A percentile compares a stretch with the other conserved stretches of the same genome.
Evolutionary conservation across 2,329 filamentous ascomycete genomes (phyloP).

Genomic region (Calonectria ilicicola): DNA sequence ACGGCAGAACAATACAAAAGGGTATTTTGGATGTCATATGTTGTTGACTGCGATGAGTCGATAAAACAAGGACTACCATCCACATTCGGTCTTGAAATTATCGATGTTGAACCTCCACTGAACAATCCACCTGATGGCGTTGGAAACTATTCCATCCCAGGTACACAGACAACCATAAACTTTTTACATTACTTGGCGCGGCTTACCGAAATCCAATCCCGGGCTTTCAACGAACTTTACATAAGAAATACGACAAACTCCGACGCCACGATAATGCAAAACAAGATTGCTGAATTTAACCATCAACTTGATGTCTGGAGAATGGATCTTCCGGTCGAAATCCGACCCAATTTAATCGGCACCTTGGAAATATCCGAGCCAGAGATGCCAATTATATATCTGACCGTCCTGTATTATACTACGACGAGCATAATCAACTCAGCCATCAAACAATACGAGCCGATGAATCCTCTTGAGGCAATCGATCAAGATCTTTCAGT

Average conservation of each 20-base stretch:
- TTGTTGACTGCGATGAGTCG: not conserved
- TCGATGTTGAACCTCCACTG: not conserved
- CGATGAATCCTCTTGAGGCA: not conserved
- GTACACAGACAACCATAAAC: not conserved
- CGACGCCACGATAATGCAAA: not conserved
- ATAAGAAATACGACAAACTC: too few relatives aligned
- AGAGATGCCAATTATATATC: not conserved
- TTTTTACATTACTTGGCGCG: not conserved
- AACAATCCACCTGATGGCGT: not conserved
- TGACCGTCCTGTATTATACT: not conserved
- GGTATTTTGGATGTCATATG: not conserved
- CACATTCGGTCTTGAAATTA: not conserved
- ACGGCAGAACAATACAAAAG: not conserved
- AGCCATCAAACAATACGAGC: not conserved
- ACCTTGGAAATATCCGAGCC: not conserved
- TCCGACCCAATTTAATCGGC: not conserved
- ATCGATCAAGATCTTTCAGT: not conserved
- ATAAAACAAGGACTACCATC: not conserved
- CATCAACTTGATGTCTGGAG: not conserved
- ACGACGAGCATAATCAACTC: not conserved
- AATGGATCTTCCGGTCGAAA: not conserved
- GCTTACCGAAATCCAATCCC: not conserved
- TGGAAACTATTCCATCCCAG: not conserved
- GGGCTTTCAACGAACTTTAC: not conserved
- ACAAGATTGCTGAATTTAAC: not conserved